A percentile compares a stretch with the other conserved stretches of the same genome.
Evolutionary conservation across 2,329 filamentous ascomycete species (phyloP).

Genomic region (Alternaria consortialis): DNA sequence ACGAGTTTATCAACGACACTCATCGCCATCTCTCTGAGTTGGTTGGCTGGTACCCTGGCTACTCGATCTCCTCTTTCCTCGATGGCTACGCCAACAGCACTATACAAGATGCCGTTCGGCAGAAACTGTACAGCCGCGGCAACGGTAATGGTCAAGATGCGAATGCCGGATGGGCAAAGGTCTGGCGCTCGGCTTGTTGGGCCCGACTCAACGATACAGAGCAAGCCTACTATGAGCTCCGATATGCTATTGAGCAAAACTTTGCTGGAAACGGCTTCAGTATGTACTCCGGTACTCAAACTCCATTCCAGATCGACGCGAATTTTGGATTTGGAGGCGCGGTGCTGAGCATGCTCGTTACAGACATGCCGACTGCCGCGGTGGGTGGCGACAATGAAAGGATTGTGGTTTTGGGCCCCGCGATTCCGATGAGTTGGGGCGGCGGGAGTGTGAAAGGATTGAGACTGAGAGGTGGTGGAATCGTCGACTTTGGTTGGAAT

Average conservation of each 20-base stretch:
- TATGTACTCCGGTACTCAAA: conserved; percentile 59
- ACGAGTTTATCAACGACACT: conserved; percentile 55
- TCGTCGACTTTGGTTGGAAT: conserved; percentile 58
- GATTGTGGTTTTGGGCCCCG: conserved; percentile 58
- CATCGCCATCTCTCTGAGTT: conserved; percentile 66
- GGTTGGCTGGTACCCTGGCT: conserved; percentile 65
- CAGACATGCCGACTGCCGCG: conserved; percentile 55
- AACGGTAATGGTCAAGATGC: conserved; percentile 58
- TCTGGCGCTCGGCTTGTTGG: conserved; percentile 67
- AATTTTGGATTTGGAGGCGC: conserved; percentile 67
- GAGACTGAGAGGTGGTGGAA: conserved; percentile 56
- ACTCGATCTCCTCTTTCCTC: conserved; percentile 55
- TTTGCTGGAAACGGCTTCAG: conserved; percentile 61
- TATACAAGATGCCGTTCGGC: conserved; percentile 57
- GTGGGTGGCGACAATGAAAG: conserved; percentile 23
- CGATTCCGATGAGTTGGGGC: conserved; percentile 58
- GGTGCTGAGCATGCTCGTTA: conserved; percentile 61
- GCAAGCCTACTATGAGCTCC: conserved; percentile 59
- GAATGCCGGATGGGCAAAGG: conserved; percentile 67
- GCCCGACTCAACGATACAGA: conserved; percentile 63
- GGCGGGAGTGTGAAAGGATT: conserved; percentile 57
- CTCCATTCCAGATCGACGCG: conserved; percentile 68
- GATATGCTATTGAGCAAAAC: conserved; percentile 60
- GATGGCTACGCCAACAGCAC: conserved; percentile 56
- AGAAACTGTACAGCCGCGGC: conserved; percentile 59